A percentile compares a stretch with the other conserved stretches of the same genome.
Evolutionary conservation across 306 rosid species (phyloP).

Genomic region (Lathyrus tuberosus): DNA sequence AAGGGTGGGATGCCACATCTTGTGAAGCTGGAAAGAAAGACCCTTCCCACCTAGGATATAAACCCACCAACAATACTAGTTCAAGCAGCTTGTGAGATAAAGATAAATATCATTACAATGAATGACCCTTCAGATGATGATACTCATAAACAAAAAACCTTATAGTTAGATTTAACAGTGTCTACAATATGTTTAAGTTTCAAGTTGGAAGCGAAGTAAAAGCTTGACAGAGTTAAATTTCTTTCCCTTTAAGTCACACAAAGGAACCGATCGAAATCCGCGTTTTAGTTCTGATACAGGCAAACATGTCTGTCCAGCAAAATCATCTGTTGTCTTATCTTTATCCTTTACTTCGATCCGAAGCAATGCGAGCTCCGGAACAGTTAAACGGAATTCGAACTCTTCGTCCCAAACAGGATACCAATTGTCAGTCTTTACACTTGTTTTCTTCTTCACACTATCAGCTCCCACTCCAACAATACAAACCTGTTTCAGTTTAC

Average conservation of each 20-base stretch:
- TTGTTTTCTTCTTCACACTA: slow-evolving; percentile 56
- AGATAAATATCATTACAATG: background rate
- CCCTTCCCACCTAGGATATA: background rate
- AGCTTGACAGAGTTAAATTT: slow-evolving; percentile 61
- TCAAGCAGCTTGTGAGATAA: background rate
- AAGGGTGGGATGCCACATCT: background rate
- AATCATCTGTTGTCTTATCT: slow-evolving; percentile 71
- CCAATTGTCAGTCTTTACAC: slow-evolving; percentile 62
- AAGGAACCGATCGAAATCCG: slow-evolving; percentile 71
- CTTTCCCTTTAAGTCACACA: slow-evolving; percentile 62
- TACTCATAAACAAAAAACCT: too few species aligned
- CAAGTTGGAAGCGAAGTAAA: slow-evolving; percentile 52
- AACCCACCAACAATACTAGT: slow-evolving; percentile 9
- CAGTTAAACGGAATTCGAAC: slow-evolving; percentile 62
- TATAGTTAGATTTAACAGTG: too few species aligned
- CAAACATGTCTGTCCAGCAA: slow-evolving; percentile 85
- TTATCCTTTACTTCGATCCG: slow-evolving; percentile 70
- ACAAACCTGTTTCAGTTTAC: slow-evolving; percentile 30
- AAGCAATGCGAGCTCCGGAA: slow-evolving; percentile 82
- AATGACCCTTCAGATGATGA: background rate
- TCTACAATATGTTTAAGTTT: slow-evolving; percentile 29
- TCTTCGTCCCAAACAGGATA: slow-evolving; percentile 84
- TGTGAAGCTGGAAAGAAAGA: background rate
- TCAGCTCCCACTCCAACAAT: slow-evolving; percentile 75
- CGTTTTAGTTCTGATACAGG: slow-evolving; percentile 70